Evolutionary conservation across 306 rosid genomes (phyloP).

Genomic region (Casuarina cunninghamiana): DNA sequence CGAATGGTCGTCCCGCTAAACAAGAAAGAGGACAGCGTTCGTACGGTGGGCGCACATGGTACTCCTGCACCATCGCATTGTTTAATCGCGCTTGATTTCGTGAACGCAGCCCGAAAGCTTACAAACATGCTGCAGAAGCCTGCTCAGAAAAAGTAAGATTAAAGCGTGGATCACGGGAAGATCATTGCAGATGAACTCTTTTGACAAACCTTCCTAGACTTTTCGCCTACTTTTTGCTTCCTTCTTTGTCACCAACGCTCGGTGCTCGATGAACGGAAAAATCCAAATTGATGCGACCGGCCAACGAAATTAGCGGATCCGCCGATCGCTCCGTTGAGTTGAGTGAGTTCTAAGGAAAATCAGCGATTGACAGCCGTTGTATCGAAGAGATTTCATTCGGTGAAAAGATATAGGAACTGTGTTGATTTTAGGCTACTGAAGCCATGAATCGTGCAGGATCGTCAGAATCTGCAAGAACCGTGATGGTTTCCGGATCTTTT

Average conservation of each 20-base stretch:
- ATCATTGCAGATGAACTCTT: not conserved
- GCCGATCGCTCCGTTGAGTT: no score
- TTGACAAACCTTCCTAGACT: not conserved
- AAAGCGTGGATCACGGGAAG: not conserved
- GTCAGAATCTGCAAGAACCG: not conserved
- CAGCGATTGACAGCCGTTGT: no score
- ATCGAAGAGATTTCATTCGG: no score
- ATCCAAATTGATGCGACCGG: not conserved
- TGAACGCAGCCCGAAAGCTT: not conserved
- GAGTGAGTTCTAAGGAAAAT: no score
- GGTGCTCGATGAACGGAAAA: not conserved
- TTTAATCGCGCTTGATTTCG: not conserved
- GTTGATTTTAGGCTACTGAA: no score
- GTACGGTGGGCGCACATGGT: not conserved
- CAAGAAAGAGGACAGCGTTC: not conserved
- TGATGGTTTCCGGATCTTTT: not conserved
- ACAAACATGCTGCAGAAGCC: not conserved
- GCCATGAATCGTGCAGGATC: no score
- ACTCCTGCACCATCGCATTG: not conserved
- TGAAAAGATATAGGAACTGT: not conserved
- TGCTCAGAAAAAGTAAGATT: not conserved
- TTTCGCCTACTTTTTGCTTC: not conserved
- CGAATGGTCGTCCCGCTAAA: not conserved
- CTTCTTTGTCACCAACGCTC: not conserved
- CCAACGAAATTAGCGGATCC: conserved; percentile 1